Evolutionary conservation across 305 asterid species (phyloP).

Genomic region (Coffea humblotiana): DNA sequence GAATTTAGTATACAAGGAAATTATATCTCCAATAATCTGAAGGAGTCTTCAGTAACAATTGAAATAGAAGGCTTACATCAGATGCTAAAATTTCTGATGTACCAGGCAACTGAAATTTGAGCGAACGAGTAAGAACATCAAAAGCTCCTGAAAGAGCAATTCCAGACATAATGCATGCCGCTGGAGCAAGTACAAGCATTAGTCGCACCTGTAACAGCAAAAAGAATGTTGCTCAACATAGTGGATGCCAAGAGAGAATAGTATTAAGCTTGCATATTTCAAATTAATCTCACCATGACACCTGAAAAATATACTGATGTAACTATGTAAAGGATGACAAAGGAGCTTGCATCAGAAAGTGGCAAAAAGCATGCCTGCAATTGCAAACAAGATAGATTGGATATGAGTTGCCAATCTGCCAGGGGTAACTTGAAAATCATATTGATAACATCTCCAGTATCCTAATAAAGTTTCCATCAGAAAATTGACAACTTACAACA

Average conservation of each 20-base stretch:
- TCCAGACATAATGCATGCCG: slow-evolving; percentile 99
- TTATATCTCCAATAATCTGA: not conserved
- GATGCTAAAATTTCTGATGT: slow-evolving; percentile 33
- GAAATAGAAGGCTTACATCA: slow-evolving; percentile 48
- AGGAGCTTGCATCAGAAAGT: slow-evolving; percentile 95
- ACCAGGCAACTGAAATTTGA: slow-evolving; percentile 63
- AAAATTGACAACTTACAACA: slow-evolving; percentile 54
- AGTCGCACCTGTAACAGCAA: slow-evolving; percentile 74
- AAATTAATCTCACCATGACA: slow-evolving; percentile 70
- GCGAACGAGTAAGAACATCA: slow-evolving; percentile 77
- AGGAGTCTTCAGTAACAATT: not conserved
- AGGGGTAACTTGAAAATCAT: not conserved
- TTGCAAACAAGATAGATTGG: slow-evolving; percentile 17
- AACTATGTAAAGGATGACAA: slow-evolving; percentile 86
- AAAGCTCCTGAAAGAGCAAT: slow-evolving; percentile 97
- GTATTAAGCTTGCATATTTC: not conserved
- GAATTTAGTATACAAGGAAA: not conserved
- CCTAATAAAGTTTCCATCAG: not conserved
- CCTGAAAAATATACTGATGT: slow-evolving; percentile 99
- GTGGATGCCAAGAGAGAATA: not conserved
- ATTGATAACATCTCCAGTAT: not conserved
- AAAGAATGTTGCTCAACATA: not conserved
- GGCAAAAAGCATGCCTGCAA: slow-evolving; percentile 96
- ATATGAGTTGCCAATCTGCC: not conserved
- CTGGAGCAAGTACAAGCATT: slow-evolving; percentile 99